Percentiles rank a stretch among this genome's conserved stretches.
Conservation (phyloP, 331 rosid species). For the Ulmus americana region DNA sequence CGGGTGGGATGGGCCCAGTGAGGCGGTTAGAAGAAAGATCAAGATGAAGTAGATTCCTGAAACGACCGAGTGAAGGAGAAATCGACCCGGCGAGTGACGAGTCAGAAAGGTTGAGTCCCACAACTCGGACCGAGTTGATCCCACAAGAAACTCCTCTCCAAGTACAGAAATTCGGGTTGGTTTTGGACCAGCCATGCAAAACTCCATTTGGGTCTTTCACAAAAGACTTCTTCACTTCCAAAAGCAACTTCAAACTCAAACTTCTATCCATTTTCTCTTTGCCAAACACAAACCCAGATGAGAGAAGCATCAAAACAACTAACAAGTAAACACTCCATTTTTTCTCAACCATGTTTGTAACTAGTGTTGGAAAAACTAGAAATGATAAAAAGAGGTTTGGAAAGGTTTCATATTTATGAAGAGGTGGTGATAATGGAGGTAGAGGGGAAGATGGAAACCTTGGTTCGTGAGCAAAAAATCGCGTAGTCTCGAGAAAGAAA, state of each 20-base stretch:
- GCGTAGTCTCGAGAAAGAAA: not conserved
- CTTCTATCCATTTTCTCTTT: constrained; percentile 28
- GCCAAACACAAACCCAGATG: constrained; percentile 25
- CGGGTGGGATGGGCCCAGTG: constrained; percentile 65
- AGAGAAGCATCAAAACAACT: constrained; percentile 21
- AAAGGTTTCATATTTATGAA: not conserved
- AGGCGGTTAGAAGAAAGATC: constrained; percentile 72
- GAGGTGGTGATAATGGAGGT: not conserved
- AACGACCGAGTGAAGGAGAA: constrained; percentile 49
- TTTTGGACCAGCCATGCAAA: constrained; percentile 60
- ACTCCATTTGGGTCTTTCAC: constrained; percentile 49
- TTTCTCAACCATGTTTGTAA: constrained; percentile 1
- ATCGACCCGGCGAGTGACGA: constrained; percentile 68
- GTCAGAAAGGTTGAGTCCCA: constrained; percentile 67
- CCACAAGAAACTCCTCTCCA: constrained; percentile 77
- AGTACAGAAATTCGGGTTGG: constrained; percentile 48
- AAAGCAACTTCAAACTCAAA: constrained; percentile 46
- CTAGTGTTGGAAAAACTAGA: not conserved
- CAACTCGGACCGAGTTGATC: constrained; percentile 42
- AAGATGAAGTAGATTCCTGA: constrained; percentile 56
- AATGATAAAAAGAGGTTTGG: not conserved
- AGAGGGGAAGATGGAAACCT: constrained; percentile 12
- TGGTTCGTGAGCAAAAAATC: constrained; percentile 24
- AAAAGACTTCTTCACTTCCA: constrained; percentile 64
- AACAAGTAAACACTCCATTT: constrained; percentile 22